phyloP scores from a whole-genome alignment of 2,329 filamentous ascomycete species.

The Trichoderma hamatum region DNA sequence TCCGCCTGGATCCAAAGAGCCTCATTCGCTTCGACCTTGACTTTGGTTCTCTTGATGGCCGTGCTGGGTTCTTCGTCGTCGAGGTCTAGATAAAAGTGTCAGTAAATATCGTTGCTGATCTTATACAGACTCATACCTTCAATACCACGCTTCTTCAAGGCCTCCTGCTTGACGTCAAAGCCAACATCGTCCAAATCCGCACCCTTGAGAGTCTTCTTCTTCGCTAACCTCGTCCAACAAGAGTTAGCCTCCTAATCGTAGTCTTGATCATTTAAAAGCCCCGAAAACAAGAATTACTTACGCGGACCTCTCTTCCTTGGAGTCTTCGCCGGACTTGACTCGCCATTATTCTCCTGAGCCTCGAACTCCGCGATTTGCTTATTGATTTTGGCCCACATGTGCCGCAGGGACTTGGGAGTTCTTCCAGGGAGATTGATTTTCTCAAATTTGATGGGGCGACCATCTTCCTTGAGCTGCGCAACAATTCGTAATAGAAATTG shows the following conservation, averaged over 20 bases:
- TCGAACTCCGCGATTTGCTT: constrained; percentile 37
- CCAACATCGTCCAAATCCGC: neutral
- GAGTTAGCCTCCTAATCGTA: neutral
- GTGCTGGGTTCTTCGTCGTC: neutral
- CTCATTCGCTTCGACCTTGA: neutral
- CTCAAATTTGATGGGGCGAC: constrained; percentile 42
- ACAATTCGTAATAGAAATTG: constrained; percentile 44
- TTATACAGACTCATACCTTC: constrained; percentile 1
- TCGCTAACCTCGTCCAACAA: neutral
- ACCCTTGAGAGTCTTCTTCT: neutral
- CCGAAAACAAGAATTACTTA: neutral
- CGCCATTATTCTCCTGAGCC: constrained; percentile 1
- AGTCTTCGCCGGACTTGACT: constrained; percentile 21
- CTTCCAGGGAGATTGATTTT: constrained; percentile 43
- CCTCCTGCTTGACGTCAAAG: neutral
- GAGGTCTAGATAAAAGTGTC: neutral
- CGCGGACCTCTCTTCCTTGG: constrained; percentile 25
- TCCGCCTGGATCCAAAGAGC: neutral
- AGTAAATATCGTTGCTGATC: neutral
- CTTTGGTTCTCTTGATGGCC: neutral
- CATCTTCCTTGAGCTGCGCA: constrained; percentile 39
- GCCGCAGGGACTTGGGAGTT: constrained; percentile 44
- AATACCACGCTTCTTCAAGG: neutral
- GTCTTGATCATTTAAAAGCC: neutral
- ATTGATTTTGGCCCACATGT: constrained; percentile 43